These are phyloP conservation scores for Aspergillus amoenus DNA, from an alignment of 2,329 filamentous ascomycete genomes.

Conservation along the genomic window DNA sequence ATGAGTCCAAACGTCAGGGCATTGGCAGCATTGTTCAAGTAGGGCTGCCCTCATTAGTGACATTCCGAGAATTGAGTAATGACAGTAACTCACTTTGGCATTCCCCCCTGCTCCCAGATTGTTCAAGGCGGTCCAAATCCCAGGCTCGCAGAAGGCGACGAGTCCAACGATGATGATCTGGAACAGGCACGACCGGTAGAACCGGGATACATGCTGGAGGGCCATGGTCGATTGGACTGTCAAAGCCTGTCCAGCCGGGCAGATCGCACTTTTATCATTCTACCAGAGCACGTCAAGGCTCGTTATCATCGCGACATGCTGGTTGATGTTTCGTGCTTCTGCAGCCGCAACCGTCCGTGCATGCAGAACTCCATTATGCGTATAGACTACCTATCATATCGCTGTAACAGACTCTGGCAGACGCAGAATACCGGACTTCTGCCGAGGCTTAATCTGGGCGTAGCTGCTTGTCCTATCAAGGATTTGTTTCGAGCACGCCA, in stretches of 20 bases:
- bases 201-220: not conserved
- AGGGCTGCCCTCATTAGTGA: not conserved
- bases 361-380: too few species aligned
- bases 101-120: conserved; percentile 9
- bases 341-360: too few species aligned
- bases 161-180: conserved; percentile 9
- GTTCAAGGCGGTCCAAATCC: conserved; percentile 7
- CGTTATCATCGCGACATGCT: not conserved
- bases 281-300: conserved; percentile 1
- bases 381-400: too few species aligned
- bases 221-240: not conserved
- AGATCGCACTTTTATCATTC: not conserved
- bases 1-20: conserved; percentile 8
- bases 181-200: conserved; percentile 10
- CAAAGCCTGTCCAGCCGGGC: not conserved
- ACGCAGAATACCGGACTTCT: too few species aligned
- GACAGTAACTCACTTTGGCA: not conserved
- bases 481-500: conserved; percentile 1
- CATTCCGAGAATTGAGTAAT: too few species aligned
- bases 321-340: not conserved
- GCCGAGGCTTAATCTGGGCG: not conserved
- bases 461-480: not conserved
- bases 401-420: too few species aligned
- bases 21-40: conserved; percentile 8
- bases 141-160: conserved; percentile 10